Conservation (phyloP, 106 monocot genomes). For the Gastrodia elata region DNA sequence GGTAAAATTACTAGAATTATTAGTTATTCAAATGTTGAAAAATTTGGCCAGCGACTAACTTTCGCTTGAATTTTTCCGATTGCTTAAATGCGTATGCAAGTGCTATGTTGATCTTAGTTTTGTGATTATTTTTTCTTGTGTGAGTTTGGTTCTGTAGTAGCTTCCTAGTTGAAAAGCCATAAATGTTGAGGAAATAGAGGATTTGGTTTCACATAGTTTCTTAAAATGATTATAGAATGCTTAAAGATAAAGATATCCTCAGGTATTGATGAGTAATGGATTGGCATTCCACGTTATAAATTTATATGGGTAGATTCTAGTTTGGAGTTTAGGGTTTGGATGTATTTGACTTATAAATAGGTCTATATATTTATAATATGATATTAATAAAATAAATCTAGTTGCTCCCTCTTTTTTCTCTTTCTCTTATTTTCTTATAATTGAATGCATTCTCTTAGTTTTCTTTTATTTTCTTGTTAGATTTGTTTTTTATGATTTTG, state of each 20-base stretch:
- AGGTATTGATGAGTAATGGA: no score
- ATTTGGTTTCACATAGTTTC: neutral
- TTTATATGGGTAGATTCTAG: no score
- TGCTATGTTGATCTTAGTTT: neutral
- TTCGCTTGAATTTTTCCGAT: neutral
- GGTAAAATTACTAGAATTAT: constrained; percentile 4
- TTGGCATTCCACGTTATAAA: no score
- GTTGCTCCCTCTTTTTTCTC: no score
- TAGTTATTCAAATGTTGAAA: neutral
- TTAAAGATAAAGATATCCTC: neutral
- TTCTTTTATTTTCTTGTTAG: no score
- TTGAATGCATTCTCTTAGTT: no score
- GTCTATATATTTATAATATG: no score
- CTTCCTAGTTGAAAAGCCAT: neutral
- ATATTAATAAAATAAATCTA: no score
- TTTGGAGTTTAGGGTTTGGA: no score
- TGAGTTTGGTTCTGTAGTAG: neutral
- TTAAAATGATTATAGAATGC: neutral
- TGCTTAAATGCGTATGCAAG: neutral
- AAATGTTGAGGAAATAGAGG: neutral
- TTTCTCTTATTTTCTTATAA: no score
- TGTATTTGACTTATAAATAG: no score
- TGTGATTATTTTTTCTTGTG: neutral
- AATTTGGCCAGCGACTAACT: neutral
- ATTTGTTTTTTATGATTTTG: no score